Evolutionary conservation across 2,329 filamentous ascomycete species (phyloP), one percentile per base, ranked within the genome.

Genomic region (Tolypocladium paradoxum): DNA sequence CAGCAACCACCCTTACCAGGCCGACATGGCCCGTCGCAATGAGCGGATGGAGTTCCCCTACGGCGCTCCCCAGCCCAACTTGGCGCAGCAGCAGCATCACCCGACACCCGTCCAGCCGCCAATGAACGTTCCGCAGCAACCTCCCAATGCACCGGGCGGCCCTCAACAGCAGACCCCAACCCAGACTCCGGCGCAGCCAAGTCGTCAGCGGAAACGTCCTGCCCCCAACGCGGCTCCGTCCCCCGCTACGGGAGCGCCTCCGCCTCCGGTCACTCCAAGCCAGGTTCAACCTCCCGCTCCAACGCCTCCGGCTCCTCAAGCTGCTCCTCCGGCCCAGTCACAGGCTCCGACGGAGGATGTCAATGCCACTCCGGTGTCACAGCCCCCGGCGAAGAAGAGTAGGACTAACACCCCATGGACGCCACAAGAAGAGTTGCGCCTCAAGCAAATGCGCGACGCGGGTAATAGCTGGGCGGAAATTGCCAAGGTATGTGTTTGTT

Each of bases 331-430:
- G 29, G 55, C 61, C 35, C 66, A 65, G 51, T 52, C 64, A 2
- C 65, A 63, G 53, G 59, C 61, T 9, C 52, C 65, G n/a, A 55
- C 52, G 36, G 67, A 70, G 20, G 67, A 70, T 51, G 60, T 57
- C 57, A 61, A 61, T 55, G 50, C 66, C 51, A 50, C 68, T 54
- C 52, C 60, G 54, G 45, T 60, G 47, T 57, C 62, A 6, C 77
- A 76, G 31, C 81, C 82, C 2, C 82, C 83, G 7, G 76, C 81
- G 48, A 99, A 97, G 76, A 96, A 96, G 75, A 93, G 90, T 63
- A 81, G 93, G 56, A 97, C 93, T n/a, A 99, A 99, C 67, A 99
- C 93, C 3, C 93, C 93, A 0, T 99, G 93, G 93, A 96, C 91
- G 2, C 89, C 92, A 2, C 88, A 88, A 35, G 93, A 99, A 69